Evolutionary conservation across 345 rosid species (phyloP).

Genomic region (Euphorbia pulcherrima): DNA sequence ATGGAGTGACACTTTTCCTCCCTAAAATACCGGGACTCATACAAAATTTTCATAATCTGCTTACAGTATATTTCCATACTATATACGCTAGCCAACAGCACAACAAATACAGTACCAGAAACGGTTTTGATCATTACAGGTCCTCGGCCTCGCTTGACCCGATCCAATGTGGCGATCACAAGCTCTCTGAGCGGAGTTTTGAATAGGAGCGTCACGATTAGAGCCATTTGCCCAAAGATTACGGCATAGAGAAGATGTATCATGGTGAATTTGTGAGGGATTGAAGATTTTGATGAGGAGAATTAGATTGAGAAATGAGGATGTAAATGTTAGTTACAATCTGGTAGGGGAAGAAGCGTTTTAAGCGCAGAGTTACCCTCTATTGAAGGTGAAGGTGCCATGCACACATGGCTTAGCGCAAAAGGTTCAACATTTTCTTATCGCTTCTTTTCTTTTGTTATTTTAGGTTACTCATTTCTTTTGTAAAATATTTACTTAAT

Average conservation of each 20-base stretch:
- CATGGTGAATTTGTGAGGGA: constrained; percentile 30
- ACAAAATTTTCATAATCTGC: too few relatives aligned
- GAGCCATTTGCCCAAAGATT: constrained; percentile 54
- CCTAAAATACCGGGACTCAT: too few relatives aligned
- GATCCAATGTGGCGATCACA: constrained; percentile 59
- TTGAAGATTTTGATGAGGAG: not conserved
- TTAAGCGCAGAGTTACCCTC: too few relatives aligned
- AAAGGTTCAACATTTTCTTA: not conserved
- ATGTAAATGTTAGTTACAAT: too few relatives aligned
- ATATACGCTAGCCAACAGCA: constrained; percentile 55
- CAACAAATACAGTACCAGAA: constrained; percentile 50
- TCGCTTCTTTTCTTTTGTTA: too few relatives aligned
- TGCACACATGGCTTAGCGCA: not conserved
- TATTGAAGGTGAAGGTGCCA: not conserved
- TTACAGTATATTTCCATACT: too few relatives aligned
- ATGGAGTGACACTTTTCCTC: too few relatives aligned
- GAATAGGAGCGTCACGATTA: constrained; percentile 64
- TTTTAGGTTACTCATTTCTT: too few relatives aligned
- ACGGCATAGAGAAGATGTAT: constrained; percentile 66
- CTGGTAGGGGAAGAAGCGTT: too few relatives aligned
- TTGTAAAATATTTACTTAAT: too few relatives aligned
- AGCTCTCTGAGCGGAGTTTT: constrained; percentile 74
- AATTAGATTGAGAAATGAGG: too few relatives aligned
- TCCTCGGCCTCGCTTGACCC: constrained; percentile 74
- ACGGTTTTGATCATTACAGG: constrained; percentile 72